phyloP scores from a whole-genome alignment of 139 green algal species.

The Chlamydomonas incerta region DNA sequence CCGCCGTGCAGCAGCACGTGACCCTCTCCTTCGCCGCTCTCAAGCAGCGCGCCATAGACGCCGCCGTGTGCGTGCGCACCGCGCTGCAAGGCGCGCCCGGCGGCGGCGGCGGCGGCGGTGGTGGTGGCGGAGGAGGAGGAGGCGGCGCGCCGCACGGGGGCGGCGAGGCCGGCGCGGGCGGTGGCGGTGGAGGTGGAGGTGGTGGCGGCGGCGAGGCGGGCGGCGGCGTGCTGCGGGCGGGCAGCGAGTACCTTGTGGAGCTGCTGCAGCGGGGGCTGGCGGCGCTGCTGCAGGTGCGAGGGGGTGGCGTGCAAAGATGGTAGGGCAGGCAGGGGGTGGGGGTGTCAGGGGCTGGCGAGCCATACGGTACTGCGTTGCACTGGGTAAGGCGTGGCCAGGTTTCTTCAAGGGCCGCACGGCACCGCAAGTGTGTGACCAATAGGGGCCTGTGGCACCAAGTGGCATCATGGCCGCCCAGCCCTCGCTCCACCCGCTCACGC shows the following conservation, averaged over 20 bases:
- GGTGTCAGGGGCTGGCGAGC: no score
- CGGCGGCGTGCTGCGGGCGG: slow-evolving; percentile 38
- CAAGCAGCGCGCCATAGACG: slow-evolving; percentile 44
- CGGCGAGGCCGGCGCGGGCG: background rate
- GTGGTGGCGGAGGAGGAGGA: background rate
- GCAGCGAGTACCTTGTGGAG: slow-evolving; percentile 54
- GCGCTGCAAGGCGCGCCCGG: background rate
- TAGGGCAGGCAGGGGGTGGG: background rate
- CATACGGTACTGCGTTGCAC: no score
- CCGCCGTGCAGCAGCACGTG: slow-evolving; percentile 70
- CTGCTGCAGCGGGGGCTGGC: slow-evolving; percentile 62
- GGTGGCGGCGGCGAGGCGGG: background rate
- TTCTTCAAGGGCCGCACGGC: background rate
- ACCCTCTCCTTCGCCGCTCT: slow-evolving; percentile 66
- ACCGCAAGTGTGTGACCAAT: no score
- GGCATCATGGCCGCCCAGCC: background rate
- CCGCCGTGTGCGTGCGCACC: background rate
- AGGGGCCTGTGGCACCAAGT: no score
- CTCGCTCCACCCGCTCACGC: background rate
- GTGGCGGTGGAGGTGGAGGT: background rate
- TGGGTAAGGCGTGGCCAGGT: no score
- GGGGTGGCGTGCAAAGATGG: background rate
- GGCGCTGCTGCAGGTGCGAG: slow-evolving; percentile 60
- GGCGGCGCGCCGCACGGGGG: background rate
- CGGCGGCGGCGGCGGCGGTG: background rate